phyloP scores from a whole-genome alignment of 768 basidiomycete genomes.

The Rhodotorula paludigena region DNA sequence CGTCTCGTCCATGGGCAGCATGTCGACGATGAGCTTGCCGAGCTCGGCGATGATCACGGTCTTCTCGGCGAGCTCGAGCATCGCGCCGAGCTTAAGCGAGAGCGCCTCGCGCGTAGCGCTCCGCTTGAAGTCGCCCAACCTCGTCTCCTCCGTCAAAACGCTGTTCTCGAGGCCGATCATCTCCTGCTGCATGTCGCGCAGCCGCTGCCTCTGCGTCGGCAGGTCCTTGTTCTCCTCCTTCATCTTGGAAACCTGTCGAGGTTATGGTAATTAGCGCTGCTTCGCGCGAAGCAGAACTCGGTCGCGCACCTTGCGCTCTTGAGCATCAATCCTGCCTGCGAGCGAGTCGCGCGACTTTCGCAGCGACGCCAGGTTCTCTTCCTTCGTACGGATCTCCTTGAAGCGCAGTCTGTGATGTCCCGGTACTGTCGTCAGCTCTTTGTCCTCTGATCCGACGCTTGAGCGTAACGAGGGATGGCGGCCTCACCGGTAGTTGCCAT shows the following conservation, averaged over 20 bases:
- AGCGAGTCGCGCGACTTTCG: constrained; percentile 46
- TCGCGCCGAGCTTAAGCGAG: constrained; percentile 49
- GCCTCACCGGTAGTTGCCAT: constrained; percentile 31
- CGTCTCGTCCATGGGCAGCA: constrained; percentile 50
- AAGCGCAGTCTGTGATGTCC: constrained; percentile 40
- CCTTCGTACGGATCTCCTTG: constrained; percentile 49
- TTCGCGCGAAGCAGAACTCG: background rate
- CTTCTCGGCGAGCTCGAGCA: constrained; percentile 51
- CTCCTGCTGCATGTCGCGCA: constrained; percentile 48
- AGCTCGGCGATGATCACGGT: constrained; percentile 50
- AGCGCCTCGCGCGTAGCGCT: constrained; percentile 48
- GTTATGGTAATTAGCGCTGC: constrained; percentile 24
- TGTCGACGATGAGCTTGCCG: constrained; percentile 51
- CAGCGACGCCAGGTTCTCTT: constrained; percentile 48
- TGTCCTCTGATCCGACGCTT: too few species aligned
- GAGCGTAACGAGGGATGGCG: background rate
- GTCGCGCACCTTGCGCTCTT: constrained; percentile 50
- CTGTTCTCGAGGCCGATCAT: constrained; percentile 45
- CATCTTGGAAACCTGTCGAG: too few species aligned
- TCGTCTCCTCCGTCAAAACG: constrained; percentile 42
- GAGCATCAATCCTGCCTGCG: constrained; percentile 47
- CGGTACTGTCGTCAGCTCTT: too few species aligned
- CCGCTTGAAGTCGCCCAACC: constrained; percentile 50
- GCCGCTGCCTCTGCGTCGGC: constrained; percentile 47
- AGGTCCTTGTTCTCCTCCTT: constrained; percentile 52